phyloP scores from a whole-genome alignment of 192 early-diverging fungal species.

The Entomortierella parvispora region DNA sequence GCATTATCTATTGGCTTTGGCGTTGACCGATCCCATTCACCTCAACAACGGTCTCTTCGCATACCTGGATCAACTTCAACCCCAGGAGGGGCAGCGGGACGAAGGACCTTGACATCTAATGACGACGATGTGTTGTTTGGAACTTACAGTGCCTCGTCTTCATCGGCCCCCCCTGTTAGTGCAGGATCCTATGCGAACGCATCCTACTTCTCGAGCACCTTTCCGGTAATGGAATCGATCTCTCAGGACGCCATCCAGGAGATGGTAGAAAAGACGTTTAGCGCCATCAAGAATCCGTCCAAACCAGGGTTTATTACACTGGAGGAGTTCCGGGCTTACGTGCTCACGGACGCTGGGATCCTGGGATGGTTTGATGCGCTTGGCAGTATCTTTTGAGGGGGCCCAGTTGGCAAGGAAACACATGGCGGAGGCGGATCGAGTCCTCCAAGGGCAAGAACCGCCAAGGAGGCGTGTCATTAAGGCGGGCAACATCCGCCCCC shows the following conservation, averaged over 20 bases:
- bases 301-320: slow-evolving; percentile 75
- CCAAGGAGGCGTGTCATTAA: too few relatives aligned
- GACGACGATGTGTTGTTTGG: background rate
- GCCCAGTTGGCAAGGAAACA: too few relatives aligned
- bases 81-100: slow-evolving; percentile 1
- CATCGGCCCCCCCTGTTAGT: slow-evolving; percentile 20
- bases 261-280: slow-evolving; percentile 92
- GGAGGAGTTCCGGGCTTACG: slow-evolving; percentile 83
- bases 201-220: slow-evolving; percentile 67
- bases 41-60: too few relatives aligned
- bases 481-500: too few relatives aligned
- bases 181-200: slow-evolving; percentile 58
- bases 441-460: too few relatives aligned
- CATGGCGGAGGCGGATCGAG: too few relatives aligned
- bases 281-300: slow-evolving; percentile 58
- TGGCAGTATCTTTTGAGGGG: slow-evolving; percentile 69
- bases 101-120: background rate
- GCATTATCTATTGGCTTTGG: slow-evolving; percentile 29
- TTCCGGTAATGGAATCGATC: slow-evolving; percentile 93
- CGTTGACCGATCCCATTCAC: background rate
- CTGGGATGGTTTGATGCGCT: slow-evolving; percentile 92
- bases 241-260: slow-evolving; percentile 93
- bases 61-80: background rate
- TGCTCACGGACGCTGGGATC: slow-evolving; percentile 82
- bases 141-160: slow-evolving; percentile 17